Base-by-base conservation (phyloP, 2,329 filamentous ascomycete species). In the Neophaeococcomyces aloes region DNA sequence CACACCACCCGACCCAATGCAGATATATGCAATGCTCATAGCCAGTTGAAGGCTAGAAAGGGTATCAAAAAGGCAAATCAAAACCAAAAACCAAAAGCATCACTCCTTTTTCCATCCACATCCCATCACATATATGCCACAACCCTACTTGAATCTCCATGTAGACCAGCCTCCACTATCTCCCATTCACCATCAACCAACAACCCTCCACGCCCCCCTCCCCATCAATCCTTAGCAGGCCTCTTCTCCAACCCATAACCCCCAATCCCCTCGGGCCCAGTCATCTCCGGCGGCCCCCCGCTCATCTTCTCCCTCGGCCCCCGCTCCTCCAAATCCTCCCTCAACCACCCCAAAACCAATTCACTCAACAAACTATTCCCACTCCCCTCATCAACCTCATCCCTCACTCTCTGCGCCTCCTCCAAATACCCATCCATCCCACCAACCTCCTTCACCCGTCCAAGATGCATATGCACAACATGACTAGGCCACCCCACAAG, bases 401-500 rank as follows among this genome's bases (percentile, higher is more conserved):
- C 41, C 48, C 75, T 68, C 19, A 65, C 62, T 14, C 68, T 66
- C 37, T 67, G 60, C 31, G 72, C 67, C 39, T 86, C 70, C 17
- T 42, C 39, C 17, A 35, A 17, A 66, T 91, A 88, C 27, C 71
- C 67, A 43, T 81, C 78, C 34, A 89, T 78, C 29, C 69, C 67
- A 1, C 87, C 89, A 80, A 81, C 93, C 63, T 93, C 84, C 70
- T 86, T 88, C 50, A 95, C 82, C 49, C 74, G 78, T 21, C 91
- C 91, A 36, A 94, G 63, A 59, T 87, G 82, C 89, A 98, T 95
- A 62, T 96, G 89, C 38, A 94, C 88, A 29, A 98, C 71, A 65
- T 98, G 88, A 1, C 85, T 94, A 5, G 91, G 91, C 91, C 91
- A 98, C 15, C 81, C 80, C 1, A 87, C 87, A 39, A 98, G 69